phyloP scores from a whole-genome alignment of 2,329 filamentous ascomycete species.

The Paecilomyces formosus region DNA sequence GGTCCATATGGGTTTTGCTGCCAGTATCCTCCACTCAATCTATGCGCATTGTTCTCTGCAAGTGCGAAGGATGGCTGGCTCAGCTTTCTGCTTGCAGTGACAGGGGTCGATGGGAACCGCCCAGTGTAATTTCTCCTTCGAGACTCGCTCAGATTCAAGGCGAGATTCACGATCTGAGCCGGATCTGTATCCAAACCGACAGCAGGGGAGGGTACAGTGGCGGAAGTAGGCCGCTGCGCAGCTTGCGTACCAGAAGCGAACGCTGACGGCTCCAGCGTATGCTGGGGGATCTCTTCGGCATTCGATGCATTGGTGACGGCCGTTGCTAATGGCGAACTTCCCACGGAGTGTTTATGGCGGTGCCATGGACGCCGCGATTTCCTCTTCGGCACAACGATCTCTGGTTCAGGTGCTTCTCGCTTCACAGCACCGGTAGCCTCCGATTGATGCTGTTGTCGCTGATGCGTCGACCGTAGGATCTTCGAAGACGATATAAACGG shows the following conservation, averaged over 20 bases:
- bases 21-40: constrained; percentile 7
- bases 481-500: constrained; percentile 22
- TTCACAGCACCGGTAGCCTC: constrained; percentile 26
- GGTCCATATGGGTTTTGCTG: constrained; percentile 11
- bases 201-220: constrained; percentile 8
- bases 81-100: constrained; percentile 36
- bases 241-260: constrained; percentile 1
- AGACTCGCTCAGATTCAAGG: constrained; percentile 76
- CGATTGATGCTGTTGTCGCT: constrained; percentile 8
- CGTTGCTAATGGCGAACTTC: constrained; percentile 20
- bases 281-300: constrained; percentile 8
- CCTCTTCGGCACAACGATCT: constrained; percentile 27
- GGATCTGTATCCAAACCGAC: constrained; percentile 62
- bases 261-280: constrained; percentile 1
- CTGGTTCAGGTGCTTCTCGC: constrained; percentile 29
- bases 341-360: constrained; percentile 23
- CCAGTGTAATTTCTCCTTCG: constrained; percentile 55
- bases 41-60: constrained; percentile 13
- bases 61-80: constrained; percentile 13
- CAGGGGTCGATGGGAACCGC: constrained; percentile 43
- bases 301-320: constrained; percentile 15
- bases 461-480: constrained; percentile 16
- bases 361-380: constrained; percentile 26
- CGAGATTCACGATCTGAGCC: constrained; percentile 86
- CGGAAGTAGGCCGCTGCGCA: constrained; percentile 3